Evolutionary conservation across 2,329 filamentous ascomycete genomes (phyloP).

Genomic region (Colletotrichum filicis): DNA sequence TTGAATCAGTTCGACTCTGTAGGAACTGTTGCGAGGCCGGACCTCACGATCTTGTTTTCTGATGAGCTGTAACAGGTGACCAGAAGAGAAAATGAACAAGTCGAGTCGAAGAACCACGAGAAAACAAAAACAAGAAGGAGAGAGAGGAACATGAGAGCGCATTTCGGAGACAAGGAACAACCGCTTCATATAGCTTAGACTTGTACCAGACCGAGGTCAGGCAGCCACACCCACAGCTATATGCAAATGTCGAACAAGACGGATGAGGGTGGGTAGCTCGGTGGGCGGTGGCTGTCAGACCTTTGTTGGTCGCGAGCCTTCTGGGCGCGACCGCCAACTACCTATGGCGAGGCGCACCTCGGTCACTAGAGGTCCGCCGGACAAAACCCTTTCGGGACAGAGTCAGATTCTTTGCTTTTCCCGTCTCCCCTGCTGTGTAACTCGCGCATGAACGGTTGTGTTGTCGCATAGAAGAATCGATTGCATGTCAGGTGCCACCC

Average conservation of each 20-base stretch:
- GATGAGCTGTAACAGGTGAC: slow-evolving; percentile 1
- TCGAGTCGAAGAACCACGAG: not conserved
- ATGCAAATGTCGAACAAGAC: slow-evolving; percentile 30
- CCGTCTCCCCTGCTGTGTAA: slow-evolving; percentile 26
- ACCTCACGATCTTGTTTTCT: not conserved
- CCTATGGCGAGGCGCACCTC: slow-evolving; percentile 32
- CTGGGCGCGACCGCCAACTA: slow-evolving; percentile 32
- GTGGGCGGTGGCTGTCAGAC: slow-evolving; percentile 35
- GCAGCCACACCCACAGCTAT: slow-evolving; percentile 33
- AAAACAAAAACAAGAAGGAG: not conserved
- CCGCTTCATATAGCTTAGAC: slow-evolving; percentile 30
- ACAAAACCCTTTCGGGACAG: slow-evolving; percentile 18
- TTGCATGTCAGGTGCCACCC: slow-evolving; percentile 30
- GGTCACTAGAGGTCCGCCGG: slow-evolving; percentile 27
- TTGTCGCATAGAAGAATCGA: slow-evolving; percentile 30
- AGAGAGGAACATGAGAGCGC: not conserved
- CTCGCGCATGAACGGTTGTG: slow-evolving; percentile 28
- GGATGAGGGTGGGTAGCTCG: slow-evolving; percentile 35
- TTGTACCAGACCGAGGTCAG: slow-evolving; percentile 30
- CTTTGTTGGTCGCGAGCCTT: slow-evolving; percentile 32
- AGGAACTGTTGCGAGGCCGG: not conserved
- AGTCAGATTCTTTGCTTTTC: slow-evolving; percentile 19
- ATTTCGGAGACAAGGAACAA: not conserved
- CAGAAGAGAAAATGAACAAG: not conserved
- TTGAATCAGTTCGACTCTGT: not conserved